Conservation (phyloP, 495 filamentous ascomycete species). For the Trichoderma asperelloides region DNA sequence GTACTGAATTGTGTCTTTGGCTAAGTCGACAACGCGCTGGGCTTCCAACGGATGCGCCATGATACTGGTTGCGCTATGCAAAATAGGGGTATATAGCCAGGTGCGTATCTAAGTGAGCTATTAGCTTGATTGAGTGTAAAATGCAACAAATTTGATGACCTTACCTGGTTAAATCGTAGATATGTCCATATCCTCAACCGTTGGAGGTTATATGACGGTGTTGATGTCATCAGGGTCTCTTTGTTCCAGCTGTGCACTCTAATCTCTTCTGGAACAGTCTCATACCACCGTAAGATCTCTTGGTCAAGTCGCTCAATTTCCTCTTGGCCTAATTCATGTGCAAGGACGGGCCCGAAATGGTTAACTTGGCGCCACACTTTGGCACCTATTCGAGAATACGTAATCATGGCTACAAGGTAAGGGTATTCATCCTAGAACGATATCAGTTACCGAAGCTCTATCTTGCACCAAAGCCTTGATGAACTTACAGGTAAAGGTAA, state of each 20-base stretch:
- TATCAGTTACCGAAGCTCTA: background rate
- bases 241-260: constrained; percentile 15
- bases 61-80: constrained; percentile 70
- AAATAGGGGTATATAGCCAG: constrained; percentile 70
- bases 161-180: constrained; percentile 62
- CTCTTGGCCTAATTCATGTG: constrained; percentile 44
- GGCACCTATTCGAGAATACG: constrained; percentile 64
- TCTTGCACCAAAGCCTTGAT: background rate
- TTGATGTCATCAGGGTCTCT: constrained; percentile 16
- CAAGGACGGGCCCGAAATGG: constrained; percentile 41
- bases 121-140: background rate
- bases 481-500: constrained; percentile 65
- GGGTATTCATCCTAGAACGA: constrained; percentile 52
- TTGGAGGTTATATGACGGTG: constrained; percentile 39
- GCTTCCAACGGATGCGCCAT: constrained; percentile 59
- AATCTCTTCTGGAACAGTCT: constrained; percentile 31
- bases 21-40: constrained; percentile 62
- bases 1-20: constrained; percentile 71
- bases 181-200: constrained; percentile 52
- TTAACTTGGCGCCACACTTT: constrained; percentile 69
- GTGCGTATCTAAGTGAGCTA: constrained; percentile 49
- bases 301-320: constrained; percentile 71
- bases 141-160: background rate
- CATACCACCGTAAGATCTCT: constrained; percentile 71
- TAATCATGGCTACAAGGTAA: constrained; percentile 70